phyloP scores from a whole-genome alignment of 257 asterid species.

The Nicotiana otophora region DNA sequence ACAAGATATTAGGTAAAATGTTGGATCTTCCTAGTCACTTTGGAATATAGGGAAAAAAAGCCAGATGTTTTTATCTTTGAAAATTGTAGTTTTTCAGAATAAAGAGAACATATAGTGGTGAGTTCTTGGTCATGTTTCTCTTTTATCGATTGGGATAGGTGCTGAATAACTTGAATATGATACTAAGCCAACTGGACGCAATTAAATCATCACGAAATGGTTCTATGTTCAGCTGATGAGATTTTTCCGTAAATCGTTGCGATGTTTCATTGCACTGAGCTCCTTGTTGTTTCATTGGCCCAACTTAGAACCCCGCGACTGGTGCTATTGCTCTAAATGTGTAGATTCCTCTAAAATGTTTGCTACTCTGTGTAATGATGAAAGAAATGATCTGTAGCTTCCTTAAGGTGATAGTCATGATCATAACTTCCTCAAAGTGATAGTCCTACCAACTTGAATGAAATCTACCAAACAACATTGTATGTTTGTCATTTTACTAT shows the following conservation, averaged over 20 bases:
- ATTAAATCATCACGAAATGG: neutral
- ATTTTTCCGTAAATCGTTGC: neutral
- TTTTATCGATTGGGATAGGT: neutral
- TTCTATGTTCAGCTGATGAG: neutral
- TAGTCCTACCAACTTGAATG: neutral
- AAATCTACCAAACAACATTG: neutral
- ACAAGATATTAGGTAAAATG: slow-evolving; percentile 55
- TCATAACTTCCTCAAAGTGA: neutral
- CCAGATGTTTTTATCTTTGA: neutral
- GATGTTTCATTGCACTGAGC: neutral
- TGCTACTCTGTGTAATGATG: neutral
- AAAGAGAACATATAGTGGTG: neutral
- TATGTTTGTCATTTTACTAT: neutral
- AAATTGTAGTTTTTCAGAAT: neutral
- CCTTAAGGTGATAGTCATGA: neutral
- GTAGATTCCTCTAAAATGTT: neutral
- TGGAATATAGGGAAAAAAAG: neutral
- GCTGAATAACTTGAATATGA: neutral
- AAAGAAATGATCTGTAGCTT: neutral
- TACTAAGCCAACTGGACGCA: neutral
- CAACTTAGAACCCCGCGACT: neutral
- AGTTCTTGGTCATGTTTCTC: neutral
- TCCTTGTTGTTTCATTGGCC: neutral
- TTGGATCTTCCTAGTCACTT: slow-evolving; percentile 2
- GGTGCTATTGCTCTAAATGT: neutral